A percentile compares a stretch with the other conserved stretches of the same genome.
These are phyloP conservation scores for Fusarium sp. DNA, from an alignment of 2,329 filamentous ascomycete genomes.

Conservation along the genomic window DNA sequence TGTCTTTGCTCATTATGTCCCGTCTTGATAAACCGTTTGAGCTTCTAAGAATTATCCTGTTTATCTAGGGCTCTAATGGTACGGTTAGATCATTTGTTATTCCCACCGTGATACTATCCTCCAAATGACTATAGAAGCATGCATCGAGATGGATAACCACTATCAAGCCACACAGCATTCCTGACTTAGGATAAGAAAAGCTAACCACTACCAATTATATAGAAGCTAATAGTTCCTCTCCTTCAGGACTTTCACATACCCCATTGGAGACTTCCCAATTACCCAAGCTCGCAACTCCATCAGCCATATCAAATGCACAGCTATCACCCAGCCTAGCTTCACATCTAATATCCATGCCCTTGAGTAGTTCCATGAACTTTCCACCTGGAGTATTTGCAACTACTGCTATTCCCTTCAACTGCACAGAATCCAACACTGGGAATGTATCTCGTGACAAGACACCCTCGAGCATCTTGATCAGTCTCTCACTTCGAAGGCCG, in stretches of 20 bases:
- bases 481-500: not conserved
- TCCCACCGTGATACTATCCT: no score
- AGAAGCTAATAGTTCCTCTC: not conserved
- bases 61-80: no score
- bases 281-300: not conserved
- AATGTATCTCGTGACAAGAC: not conserved
- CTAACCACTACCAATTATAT: not conserved
- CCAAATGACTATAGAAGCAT: no score
- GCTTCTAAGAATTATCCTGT: no score
- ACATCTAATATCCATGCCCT: not conserved
- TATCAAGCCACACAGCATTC: no score
- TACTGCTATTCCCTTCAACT: slow-evolving; percentile 1
- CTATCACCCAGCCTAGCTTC: slow-evolving; percentile 1
- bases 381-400: not conserved
- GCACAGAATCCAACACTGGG: not conserved
- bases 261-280: not conserved
- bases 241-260: not conserved
- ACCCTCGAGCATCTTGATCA: not conserved
- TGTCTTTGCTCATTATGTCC: no score
- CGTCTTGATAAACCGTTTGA: no score
- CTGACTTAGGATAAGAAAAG: no score
- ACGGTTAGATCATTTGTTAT: no score
- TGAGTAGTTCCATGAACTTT: not conserved
- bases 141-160: no score
- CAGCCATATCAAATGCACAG: not conserved